These are phyloP conservation scores for Scolecobasidium constrictum DNA, from an alignment of 2,329 filamentous ascomycete genomes.

Conservation along the genomic window DNA sequence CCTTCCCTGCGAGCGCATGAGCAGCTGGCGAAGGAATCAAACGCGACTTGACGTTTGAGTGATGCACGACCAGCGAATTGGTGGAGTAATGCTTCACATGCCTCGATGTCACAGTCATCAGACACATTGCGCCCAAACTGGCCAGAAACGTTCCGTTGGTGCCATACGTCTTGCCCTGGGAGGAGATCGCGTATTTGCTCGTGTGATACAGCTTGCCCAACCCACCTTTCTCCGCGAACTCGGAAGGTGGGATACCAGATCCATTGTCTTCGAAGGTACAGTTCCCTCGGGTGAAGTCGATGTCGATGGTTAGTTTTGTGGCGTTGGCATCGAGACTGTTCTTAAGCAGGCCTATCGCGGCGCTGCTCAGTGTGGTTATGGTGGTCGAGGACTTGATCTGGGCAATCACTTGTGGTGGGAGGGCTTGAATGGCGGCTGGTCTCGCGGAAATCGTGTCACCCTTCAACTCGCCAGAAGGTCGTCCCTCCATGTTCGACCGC, in stretches of 20 bases:
- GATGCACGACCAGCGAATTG: constrained; percentile 59
- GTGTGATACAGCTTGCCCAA: constrained; percentile 67
- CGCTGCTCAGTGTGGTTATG: constrained; percentile 63
- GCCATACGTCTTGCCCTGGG: constrained; percentile 42
- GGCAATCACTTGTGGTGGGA: constrained; percentile 60
- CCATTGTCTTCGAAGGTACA: constrained; percentile 83
- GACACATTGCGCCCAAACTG: constrained; percentile 62
- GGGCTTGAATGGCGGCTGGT: constrained; percentile 23
- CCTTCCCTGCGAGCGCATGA: constrained; percentile 42
- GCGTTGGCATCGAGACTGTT: constrained; percentile 79
- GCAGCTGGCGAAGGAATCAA: constrained; percentile 50
- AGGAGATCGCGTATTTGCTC: constrained; percentile 48
- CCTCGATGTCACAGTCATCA: constrained; percentile 67
- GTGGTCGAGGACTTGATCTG: constrained; percentile 79
- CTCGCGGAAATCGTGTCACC: not conserved
- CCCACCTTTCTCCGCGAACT: constrained; percentile 62
- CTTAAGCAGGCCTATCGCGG: constrained; percentile 60
- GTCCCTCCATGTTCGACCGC: not conserved
- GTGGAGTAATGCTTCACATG: constrained; percentile 49
- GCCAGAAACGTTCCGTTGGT: constrained; percentile 64
- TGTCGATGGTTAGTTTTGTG: constrained; percentile 53
- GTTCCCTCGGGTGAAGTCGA: constrained; percentile 66
- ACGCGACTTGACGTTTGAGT: constrained; percentile 54
- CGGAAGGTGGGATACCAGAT: constrained; percentile 57
- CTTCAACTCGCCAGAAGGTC: not conserved